A percentile compares a stretch with the other conserved stretches of the same genome.
Conservation (phyloP, 2,329 filamentous ascomycete species). For the Clonostachys chloroleuca region DNA sequence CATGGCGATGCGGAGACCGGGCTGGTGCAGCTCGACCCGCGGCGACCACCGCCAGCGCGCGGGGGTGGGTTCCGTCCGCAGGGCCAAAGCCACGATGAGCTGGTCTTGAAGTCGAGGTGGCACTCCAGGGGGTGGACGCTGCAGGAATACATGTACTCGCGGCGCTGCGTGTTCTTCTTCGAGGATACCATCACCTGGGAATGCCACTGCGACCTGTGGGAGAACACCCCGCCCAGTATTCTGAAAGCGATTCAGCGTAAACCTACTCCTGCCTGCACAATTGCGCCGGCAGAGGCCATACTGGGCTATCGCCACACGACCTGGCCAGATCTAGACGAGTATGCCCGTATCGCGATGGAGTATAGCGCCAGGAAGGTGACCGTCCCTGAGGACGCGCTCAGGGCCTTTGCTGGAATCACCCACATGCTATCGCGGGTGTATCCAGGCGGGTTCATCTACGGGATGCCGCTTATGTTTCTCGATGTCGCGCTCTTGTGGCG, state of each 20-base stretch:
- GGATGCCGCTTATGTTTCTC: slow-evolving; percentile 40
- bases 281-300: slow-evolving; percentile 12
- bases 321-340: slow-evolving; percentile 42
- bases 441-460: slow-evolving; percentile 35
- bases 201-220: slow-evolving; percentile 38
- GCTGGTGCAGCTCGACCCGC: slow-evolving; percentile 26
- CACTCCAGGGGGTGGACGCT: slow-evolving; percentile 36
- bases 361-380: slow-evolving; percentile 33
- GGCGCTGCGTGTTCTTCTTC: slow-evolving; percentile 36
- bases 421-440: slow-evolving; percentile 33
- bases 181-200: slow-evolving; percentile 37
- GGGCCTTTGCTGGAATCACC: slow-evolving; percentile 36
- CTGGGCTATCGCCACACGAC: slow-evolving; percentile 32
- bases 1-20: slow-evolving; percentile 31
- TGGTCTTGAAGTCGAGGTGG: slow-evolving; percentile 31
- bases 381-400: slow-evolving; percentile 32
- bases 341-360: slow-evolving; percentile 35
- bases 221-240: slow-evolving; percentile 21
- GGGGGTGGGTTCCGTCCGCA: not conserved
- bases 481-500: slow-evolving; percentile 39
- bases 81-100: slow-evolving; percentile 25
- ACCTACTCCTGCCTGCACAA: not conserved
- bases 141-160: slow-evolving; percentile 35
- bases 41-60: slow-evolving; percentile 12
- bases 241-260: slow-evolving; percentile 20